Evolutionary conservation across 2,329 filamentous ascomycete genomes (phyloP).

Genomic region (Curvularia lunata): DNA sequence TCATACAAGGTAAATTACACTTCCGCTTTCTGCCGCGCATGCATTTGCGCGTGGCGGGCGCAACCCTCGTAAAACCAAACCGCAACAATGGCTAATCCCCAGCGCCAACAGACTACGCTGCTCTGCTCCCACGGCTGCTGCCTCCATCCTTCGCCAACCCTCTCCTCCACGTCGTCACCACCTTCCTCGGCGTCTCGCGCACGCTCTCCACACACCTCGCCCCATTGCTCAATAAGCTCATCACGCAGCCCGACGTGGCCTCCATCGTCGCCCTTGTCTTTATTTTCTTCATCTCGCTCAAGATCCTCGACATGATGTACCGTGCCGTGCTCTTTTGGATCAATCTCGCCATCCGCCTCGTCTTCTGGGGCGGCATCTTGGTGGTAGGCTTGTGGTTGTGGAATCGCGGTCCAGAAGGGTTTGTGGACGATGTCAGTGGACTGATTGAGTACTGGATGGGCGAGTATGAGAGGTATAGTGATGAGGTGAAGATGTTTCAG

Average conservation of each 20-base stretch:
- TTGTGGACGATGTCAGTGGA: constrained; percentile 62
- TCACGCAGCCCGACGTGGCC: constrained; percentile 54
- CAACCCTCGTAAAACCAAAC: neutral
- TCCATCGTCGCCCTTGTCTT: constrained; percentile 64
- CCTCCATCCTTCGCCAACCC: constrained; percentile 41
- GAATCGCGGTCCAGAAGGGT: constrained; percentile 67
- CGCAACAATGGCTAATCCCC: constrained; percentile 17
- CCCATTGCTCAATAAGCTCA: constrained; percentile 37
- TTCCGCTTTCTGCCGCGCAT: neutral
- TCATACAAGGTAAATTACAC: constrained; percentile 32
- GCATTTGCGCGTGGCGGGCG: neutral
- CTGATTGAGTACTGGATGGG: constrained; percentile 47
- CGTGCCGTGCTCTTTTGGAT: constrained; percentile 80
- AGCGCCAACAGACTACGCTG: constrained; percentile 41
- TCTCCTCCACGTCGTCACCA: constrained; percentile 39
- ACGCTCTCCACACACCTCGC: constrained; percentile 39
- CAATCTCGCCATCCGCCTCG: constrained; percentile 65
- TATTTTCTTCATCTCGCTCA: constrained; percentile 67
- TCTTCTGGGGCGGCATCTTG: constrained; percentile 68
- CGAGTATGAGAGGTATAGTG: constrained; percentile 48
- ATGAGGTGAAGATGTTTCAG: constrained; percentile 37
- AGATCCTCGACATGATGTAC: constrained; percentile 71
- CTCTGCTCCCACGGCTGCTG: constrained; percentile 40
- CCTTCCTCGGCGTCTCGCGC: constrained; percentile 35
- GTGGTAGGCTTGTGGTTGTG: constrained; percentile 64